These are phyloP conservation scores for Diaporthe australafricana DNA, from an alignment of 2,329 filamentous ascomycete species.

Conservation along the genomic window DNA sequence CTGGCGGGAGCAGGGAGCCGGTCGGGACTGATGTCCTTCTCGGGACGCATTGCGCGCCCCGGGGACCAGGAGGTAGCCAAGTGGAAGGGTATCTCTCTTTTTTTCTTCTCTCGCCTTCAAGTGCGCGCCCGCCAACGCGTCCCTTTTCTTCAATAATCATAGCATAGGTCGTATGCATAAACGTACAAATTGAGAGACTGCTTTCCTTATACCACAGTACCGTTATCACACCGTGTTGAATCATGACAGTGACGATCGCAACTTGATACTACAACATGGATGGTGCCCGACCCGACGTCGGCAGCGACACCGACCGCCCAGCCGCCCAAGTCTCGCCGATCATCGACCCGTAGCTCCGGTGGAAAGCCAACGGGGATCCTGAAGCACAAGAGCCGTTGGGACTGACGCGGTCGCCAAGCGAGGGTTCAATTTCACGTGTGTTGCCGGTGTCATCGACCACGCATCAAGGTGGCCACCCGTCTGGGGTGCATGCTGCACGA, in stretches of 20 bases:
- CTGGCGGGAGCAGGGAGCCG: conserved; percentile 14
- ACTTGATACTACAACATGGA: conserved; percentile 11
- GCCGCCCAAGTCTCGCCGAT: not conserved
- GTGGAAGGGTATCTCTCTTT: not conserved
- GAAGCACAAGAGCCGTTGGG: not conserved
- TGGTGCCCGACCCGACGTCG: conserved; percentile 26
- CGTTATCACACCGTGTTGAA: conserved; percentile 23
- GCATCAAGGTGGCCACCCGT: not conserved
- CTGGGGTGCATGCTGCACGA: conserved; percentile 23
- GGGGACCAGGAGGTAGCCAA: not conserved
- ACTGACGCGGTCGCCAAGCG: conserved; percentile 15
- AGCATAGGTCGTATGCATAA: conserved; percentile 3
- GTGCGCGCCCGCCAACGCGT: conserved; percentile 13
- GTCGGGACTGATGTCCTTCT: conserved; percentile 16
- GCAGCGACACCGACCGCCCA: not conserved
- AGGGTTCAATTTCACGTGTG: conserved; percentile 24
- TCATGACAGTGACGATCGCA: conserved; percentile 24
- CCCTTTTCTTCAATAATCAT: not conserved
- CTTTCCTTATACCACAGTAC: not conserved
- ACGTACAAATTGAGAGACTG: not conserved
- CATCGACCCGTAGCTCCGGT: not conserved
- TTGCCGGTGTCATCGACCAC: conserved; percentile 1
- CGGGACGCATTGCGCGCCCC: conserved; percentile 5
- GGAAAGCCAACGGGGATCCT: not conserved
- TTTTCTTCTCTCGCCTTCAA: not conserved